These are phyloP conservation scores for Coemansia sp. DNA, from an alignment of 192 early-diverging fungal species.

Conservation along the genomic window DNA sequence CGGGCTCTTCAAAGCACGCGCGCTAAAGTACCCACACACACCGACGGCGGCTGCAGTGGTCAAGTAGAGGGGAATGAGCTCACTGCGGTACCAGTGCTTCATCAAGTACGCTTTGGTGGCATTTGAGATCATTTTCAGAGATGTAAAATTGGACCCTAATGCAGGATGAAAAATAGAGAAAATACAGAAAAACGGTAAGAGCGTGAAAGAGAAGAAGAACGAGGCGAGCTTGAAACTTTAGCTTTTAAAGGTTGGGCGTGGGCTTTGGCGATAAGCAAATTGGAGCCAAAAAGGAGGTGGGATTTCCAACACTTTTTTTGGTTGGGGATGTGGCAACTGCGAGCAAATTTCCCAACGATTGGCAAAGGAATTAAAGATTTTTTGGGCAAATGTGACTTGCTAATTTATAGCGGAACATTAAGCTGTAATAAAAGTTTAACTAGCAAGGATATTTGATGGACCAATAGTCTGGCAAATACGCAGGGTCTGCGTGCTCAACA, in stretches of 20 bases:
- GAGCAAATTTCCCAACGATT: background rate
- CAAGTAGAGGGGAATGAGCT: slow-evolving; percentile 54
- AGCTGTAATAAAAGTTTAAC: background rate
- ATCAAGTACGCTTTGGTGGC: slow-evolving; percentile 48
- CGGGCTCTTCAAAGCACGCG: slow-evolving; percentile 43
- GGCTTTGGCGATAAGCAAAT: background rate
- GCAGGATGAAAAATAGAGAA: slow-evolving; percentile 17
- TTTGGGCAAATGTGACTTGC: slow-evolving; percentile 2
- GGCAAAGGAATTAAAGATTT: background rate
- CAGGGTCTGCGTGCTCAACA: slow-evolving; percentile 29
- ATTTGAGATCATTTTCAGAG: slow-evolving; percentile 46
- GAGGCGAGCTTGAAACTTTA: background rate
- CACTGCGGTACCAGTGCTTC: slow-evolving; percentile 55
- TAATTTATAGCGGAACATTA: background rate
- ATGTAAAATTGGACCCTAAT: slow-evolving; percentile 13
- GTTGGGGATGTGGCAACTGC: background rate
- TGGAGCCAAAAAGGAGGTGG: background rate
- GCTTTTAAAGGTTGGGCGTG: no score
- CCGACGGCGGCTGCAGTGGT: slow-evolving; percentile 40
- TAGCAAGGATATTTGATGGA: slow-evolving; percentile 17
- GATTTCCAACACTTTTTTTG: background rate
- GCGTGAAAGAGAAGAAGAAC: slow-evolving; percentile 10
- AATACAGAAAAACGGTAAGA: slow-evolving; percentile 24
- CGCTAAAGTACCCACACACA: slow-evolving; percentile 36
- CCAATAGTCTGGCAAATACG: slow-evolving; percentile 48